Evolutionary conservation across 345 rosid genomes (phyloP).

Genomic region (Cardiospermum halicacabum): DNA sequence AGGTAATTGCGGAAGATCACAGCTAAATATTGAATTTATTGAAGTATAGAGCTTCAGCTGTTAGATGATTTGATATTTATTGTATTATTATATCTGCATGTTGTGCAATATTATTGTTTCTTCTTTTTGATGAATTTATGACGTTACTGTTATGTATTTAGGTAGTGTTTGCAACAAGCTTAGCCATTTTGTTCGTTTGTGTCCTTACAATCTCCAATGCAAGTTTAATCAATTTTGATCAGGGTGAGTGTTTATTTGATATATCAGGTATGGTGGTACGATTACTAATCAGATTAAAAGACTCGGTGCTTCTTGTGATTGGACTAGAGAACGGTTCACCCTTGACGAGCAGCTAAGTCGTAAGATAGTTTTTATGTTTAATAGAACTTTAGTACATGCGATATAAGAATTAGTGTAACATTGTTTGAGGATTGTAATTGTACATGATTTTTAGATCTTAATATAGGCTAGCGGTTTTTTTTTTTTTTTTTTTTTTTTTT

Average conservation of each 20-base stretch:
- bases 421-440: background rate
- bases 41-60: background rate
- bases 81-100: background rate
- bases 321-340: conserved; percentile 90
- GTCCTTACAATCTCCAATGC: background rate
- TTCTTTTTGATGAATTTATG: conserved; percentile 4
- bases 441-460: too few relatives aligned
- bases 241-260: conserved; percentile 2
- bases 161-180: background rate
- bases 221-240: background rate
- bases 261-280: conserved; percentile 87
- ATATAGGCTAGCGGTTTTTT: too few relatives aligned
- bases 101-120: background rate
- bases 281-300: conserved; percentile 92
- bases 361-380: conserved; percentile 59
- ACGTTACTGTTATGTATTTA: background rate
- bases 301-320: conserved; percentile 98
- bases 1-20: background rate
- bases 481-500: too few relatives aligned
- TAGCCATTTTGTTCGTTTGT: background rate
- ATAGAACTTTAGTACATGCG: conserved; percentile 13
- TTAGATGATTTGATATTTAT: background rate
- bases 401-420: conserved; percentile 6
- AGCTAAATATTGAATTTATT: background rate
- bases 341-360: conserved; percentile 98